Percentiles rank a stretch among this genome's conserved stretches.
Conservation (phyloP, 345 rosid genomes). For the Gossypium mustelinum region DNA sequence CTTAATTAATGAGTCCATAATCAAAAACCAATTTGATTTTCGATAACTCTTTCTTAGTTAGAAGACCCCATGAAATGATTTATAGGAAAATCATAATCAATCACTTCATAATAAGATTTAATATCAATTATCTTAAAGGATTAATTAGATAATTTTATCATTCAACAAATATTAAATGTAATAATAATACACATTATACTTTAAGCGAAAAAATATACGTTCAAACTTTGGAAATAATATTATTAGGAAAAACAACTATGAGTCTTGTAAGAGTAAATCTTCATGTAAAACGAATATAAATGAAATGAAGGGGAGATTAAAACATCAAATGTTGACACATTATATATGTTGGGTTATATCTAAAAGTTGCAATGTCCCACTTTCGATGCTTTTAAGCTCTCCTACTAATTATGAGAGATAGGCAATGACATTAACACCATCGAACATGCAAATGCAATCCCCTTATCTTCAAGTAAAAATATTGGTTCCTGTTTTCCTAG, state of each 20-base stretch:
- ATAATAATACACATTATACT: too few species aligned
- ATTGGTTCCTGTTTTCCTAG: background rate
- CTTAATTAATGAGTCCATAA: too few species aligned
- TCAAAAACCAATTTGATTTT: too few species aligned
- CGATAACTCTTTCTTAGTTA: too few species aligned
- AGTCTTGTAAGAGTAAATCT: too few species aligned
- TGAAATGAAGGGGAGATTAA: background rate
- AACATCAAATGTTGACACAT: background rate
- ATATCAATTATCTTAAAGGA: background rate
- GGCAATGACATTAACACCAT: slow-evolving; percentile 11
- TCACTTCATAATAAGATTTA: background rate
- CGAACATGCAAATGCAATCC: slow-evolving; percentile 13
- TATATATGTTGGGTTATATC: background rate
- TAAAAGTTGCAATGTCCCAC: slow-evolving; percentile 6
- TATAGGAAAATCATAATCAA: background rate
- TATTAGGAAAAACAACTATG: too few species aligned
- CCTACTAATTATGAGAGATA: slow-evolving; percentile 8
- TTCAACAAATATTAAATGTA: too few species aligned
- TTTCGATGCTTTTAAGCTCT: slow-evolving; percentile 12
- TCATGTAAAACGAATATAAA: too few species aligned
- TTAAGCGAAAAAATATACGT: too few species aligned
- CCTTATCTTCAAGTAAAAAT: background rate
- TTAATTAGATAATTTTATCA: too few species aligned
- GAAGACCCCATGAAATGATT: too few species aligned
- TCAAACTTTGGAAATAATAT: too few species aligned